phyloP scores from a whole-genome alignment of 208 protist species.

The Strigomonas culicis region DNA sequence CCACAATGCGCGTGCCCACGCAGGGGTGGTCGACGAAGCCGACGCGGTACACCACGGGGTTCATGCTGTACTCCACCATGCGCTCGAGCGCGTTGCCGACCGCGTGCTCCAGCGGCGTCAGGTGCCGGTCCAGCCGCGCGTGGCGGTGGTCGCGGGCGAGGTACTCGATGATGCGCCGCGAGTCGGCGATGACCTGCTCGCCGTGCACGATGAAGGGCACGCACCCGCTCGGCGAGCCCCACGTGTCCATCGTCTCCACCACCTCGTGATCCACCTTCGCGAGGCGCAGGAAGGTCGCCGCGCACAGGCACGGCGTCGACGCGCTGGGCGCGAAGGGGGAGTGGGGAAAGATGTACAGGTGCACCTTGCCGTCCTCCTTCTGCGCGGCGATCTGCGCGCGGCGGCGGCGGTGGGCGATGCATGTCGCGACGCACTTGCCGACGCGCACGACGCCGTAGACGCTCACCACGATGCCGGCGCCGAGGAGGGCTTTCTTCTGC shows the following conservation, averaged over 20 bases:
- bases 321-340: slow-evolving; percentile 15
- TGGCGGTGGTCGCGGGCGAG: slow-evolving; percentile 13
- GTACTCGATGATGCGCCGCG: slow-evolving; percentile 15
- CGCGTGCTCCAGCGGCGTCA: slow-evolving; percentile 13
- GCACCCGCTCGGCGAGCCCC: slow-evolving; percentile 19
- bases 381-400: slow-evolving; percentile 1
- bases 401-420: slow-evolving; percentile 4
- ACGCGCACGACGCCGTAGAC: slow-evolving; percentile 10
- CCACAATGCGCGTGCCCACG: slow-evolving; percentile 5
- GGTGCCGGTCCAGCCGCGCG: slow-evolving; percentile 9
- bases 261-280: slow-evolving; percentile 18
- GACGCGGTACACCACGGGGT: slow-evolving; percentile 16
- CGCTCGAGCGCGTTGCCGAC: slow-evolving; percentile 3
- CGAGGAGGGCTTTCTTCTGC: slow-evolving; percentile 16
- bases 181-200: slow-evolving; percentile 17
- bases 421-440: background rate
- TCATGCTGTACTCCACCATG: slow-evolving; percentile 19
- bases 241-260: slow-evolving; percentile 3
- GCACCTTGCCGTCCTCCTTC: slow-evolving; percentile 19
- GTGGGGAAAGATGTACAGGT: slow-evolving; percentile 23
- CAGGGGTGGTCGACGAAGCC: slow-evolving; percentile 14
- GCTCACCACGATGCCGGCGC: slow-evolving; percentile 5
- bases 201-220: slow-evolving; percentile 24
- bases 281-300: slow-evolving; percentile 29
- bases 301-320: slow-evolving; percentile 10